Percentiles rank a stretch among this genome's conserved stretches.
Evolutionary conservation across 768 basidiomycete species (phyloP).

Genomic region (Hortiboletus flavorubellus): DNA sequence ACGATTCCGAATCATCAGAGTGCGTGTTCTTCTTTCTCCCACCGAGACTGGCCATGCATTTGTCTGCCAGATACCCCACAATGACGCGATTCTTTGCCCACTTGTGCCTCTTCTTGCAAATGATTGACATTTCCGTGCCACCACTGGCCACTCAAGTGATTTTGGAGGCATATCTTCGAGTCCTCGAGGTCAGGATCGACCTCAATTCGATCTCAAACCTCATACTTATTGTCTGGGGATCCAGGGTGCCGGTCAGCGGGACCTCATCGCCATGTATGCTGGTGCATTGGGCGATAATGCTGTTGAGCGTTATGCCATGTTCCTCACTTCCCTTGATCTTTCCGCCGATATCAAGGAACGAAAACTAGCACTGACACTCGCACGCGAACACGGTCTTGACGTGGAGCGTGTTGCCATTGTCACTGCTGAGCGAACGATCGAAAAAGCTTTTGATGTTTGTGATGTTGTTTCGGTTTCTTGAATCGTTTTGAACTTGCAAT

Average conservation of each 20-base stretch:
- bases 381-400: constrained; percentile 82
- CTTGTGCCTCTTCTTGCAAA: constrained; percentile 81
- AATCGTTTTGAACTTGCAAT: constrained; percentile 8
- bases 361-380: constrained; percentile 64
- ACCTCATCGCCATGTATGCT: constrained; percentile 92
- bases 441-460: constrained; percentile 61
- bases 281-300: constrained; percentile 88
- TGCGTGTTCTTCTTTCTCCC: constrained; percentile 33
- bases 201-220: not conserved
- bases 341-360: constrained; percentile 63
- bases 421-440: constrained; percentile 76
- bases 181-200: constrained; percentile 63
- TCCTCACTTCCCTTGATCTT: constrained; percentile 76
- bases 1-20: constrained; percentile 52
- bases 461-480: constrained; percentile 1
- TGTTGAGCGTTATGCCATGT: constrained; percentile 87
- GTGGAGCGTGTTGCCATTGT: constrained; percentile 73
- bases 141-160: constrained; percentile 75
- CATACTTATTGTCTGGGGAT: not conserved
- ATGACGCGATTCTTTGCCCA: constrained; percentile 93
- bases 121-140: constrained; percentile 74
- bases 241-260: constrained; percentile 71
- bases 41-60: not conserved
- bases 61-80: constrained; percentile 51
- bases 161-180: constrained; percentile 82